Base-by-base conservation (phyloP, 139 green algal species). In the Astrephomene gubernaculifera region DNA sequence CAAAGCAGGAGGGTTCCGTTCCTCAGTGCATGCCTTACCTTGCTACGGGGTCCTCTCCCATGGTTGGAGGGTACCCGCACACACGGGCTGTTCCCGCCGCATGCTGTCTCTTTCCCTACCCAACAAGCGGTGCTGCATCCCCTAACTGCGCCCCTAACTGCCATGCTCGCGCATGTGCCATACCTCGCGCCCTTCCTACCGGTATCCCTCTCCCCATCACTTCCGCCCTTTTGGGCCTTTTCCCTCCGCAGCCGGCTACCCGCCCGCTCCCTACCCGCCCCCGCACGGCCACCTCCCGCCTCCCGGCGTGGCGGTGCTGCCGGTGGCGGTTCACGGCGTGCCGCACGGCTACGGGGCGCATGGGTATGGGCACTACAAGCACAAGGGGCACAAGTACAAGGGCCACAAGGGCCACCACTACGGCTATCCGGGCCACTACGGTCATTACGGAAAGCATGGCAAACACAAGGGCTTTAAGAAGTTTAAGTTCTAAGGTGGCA, bases 361-460 rank as follows among this genome's bases (percentile, higher is more conserved):
- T 36, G 38, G 38, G 7, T 53, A 60, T n/a, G n/a, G 21, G 12
- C 44, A 79, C n/a, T 0, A 36, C 21, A 64, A 74, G 44, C 43
- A 75, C 78, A 84, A 84, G 78, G 63, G 63, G n/a, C 52, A 84
- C 64, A 84, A 84, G 78, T 64, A 39, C 78, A 84, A 84, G 31
- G 78, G 78, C 39, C 21, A 57, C 54, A 82, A 83, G 41, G 39
- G 36, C 35, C 3, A 12, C 65, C 35, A 72, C 9, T 45, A 72
- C 65, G 65, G 65, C 35, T 45, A 49, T n/a, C n/a, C n/a, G n/a
- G n/a, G n/a, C 35, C 24, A 82, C 70, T 43, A 78, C 61, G 60
- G 61, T 6, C 36, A 82, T 27, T 24, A 69, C 64, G 43, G 43
- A 2, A 72, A 83, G 41, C 78, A 84, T 43, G 65, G 65, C n/a